These are phyloP conservation scores for Fusarium redolens DNA, from an alignment of 2,329 filamentous ascomycete species.

Conservation along the genomic window DNA sequence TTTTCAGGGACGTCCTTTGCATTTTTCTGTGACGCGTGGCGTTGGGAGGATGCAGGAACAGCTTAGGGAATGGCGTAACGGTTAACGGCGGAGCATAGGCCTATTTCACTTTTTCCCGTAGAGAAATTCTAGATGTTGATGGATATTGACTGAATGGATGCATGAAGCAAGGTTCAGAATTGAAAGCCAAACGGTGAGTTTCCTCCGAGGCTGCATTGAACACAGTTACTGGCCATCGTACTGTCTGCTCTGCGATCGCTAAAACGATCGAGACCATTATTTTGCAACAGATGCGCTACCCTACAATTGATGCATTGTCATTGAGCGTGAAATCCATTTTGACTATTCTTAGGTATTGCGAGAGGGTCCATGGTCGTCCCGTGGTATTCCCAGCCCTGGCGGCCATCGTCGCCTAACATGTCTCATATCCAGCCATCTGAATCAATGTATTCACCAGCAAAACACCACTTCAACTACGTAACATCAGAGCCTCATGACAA, in stretches of 20 bases:
- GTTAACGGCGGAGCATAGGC: neutral
- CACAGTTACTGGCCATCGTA: neutral
- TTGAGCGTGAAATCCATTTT: neutral
- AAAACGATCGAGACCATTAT: neutral
- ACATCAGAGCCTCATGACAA: neutral
- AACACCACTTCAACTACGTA: neutral
- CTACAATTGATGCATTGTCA: neutral
- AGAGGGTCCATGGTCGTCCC: neutral
- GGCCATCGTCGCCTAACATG: constrained; percentile 12
- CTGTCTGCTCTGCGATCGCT: neutral
- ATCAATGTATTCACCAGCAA: neutral
- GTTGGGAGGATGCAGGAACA: neutral
- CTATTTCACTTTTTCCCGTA: no score
- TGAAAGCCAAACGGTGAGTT: neutral
- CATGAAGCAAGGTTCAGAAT: no score
- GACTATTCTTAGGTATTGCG: accelerated
- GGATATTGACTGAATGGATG: neutral
- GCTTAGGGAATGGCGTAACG: constrained; percentile 2
- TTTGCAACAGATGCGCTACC: neutral
- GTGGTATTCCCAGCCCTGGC: constrained; percentile 8
- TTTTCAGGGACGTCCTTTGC: constrained; percentile 1
- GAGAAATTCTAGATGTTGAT: accelerated
- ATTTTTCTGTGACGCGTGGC: constrained; percentile 11
- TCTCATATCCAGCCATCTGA: constrained; percentile 22
- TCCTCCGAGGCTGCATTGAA: neutral